Evolutionary conservation across 306 rosid species (phyloP).

Genomic region (Trichosanthes cucumerina): DNA sequence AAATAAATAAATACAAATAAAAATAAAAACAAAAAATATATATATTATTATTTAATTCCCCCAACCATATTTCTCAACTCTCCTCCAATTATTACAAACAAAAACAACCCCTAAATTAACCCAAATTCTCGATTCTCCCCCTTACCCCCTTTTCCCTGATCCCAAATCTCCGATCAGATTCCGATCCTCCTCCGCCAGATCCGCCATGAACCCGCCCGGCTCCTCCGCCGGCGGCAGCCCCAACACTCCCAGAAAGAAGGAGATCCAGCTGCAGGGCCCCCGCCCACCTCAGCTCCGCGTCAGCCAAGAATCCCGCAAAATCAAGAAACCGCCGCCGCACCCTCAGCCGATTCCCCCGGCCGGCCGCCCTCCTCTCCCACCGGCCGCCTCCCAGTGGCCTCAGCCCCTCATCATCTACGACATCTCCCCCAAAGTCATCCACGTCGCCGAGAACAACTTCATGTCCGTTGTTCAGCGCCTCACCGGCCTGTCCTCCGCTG

Average conservation of each 20-base stretch:
- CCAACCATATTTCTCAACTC: slow-evolving; percentile 4
- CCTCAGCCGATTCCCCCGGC: slow-evolving; percentile 26
- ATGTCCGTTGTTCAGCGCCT: slow-evolving; percentile 88
- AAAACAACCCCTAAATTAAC: neutral
- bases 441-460: slow-evolving; percentile 49
- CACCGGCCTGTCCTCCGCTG: slow-evolving; percentile 52
- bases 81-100: neutral
- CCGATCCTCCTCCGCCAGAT: neutral
- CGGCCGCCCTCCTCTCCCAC: slow-evolving; percentile 3
- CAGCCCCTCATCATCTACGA: slow-evolving; percentile 75
- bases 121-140: neutral
- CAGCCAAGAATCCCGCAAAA: slow-evolving; percentile 65
- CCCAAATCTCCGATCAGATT: neutral
- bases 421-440: slow-evolving; percentile 75
- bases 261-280: slow-evolving; percentile 62
- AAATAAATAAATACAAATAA: neutral
- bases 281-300: slow-evolving; percentile 73
- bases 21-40: too few species aligned
- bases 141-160: neutral
- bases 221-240: slow-evolving; percentile 16
- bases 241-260: slow-evolving; percentile 35
- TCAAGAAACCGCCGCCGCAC: slow-evolving; percentile 57
- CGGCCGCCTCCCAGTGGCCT: slow-evolving; percentile 10
- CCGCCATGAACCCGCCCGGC: slow-evolving; percentile 40
- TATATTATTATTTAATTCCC: slow-evolving; percentile 3